phyloP scores from a whole-genome alignment of 345 rosid species.

The Citrus maxima region DNA sequence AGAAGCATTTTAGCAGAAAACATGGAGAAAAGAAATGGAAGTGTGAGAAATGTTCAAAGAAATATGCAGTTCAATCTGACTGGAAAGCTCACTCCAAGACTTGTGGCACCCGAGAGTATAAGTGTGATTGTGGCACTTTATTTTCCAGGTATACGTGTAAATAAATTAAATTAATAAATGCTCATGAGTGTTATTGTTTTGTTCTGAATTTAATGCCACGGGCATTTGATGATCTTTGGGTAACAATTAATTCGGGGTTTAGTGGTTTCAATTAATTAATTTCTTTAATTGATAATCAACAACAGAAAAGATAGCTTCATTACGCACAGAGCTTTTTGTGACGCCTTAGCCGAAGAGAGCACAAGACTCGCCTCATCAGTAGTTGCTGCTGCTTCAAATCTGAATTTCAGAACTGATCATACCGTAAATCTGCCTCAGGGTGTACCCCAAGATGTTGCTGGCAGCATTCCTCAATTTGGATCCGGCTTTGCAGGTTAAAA shows the following conservation, averaged over 20 bases:
- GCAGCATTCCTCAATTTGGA: slow-evolving; percentile 40
- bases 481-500: slow-evolving; percentile 25
- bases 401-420: slow-evolving; percentile 48
- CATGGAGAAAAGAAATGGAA: slow-evolving; percentile 98
- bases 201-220: slow-evolving; percentile 32
- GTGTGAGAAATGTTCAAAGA: slow-evolving; percentile 96
- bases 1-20: slow-evolving; percentile 89
- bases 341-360: slow-evolving; percentile 84
- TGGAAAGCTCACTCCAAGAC: slow-evolving; percentile 98
- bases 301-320: slow-evolving; percentile 93
- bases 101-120: slow-evolving; percentile 94
- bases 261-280: too few species aligned
- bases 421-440: slow-evolving; percentile 48
- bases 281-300: too few species aligned
- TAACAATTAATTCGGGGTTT: background rate
- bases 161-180: slow-evolving; percentile 29
- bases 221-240: slow-evolving; percentile 3
- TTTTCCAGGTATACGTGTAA: slow-evolving; percentile 67
- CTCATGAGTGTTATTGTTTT: background rate
- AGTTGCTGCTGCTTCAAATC: slow-evolving; percentile 33
- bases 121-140: slow-evolving; percentile 91
- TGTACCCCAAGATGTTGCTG: slow-evolving; percentile 17
- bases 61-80: slow-evolving; percentile 93
- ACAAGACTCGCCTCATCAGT: slow-evolving; percentile 53
- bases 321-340: slow-evolving; percentile 96